Base-by-base conservation (phyloP, 2,329 filamentous ascomycete genomes). In the Fusarium praegraminearum region DNA sequence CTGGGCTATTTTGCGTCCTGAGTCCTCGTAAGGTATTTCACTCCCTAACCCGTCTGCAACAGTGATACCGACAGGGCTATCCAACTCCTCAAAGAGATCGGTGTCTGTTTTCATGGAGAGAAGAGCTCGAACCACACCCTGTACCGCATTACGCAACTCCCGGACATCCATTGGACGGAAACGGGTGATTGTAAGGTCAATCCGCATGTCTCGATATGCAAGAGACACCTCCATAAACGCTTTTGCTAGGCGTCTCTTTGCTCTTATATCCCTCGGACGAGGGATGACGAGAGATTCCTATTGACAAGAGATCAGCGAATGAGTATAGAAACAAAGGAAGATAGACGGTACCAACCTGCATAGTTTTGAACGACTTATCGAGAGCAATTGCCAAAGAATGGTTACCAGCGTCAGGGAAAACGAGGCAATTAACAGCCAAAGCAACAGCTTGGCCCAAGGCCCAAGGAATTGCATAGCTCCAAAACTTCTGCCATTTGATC, bases 341-440 rank as follows among this genome's bases (percentile, higher is more conserved):
- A 15, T 28, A n/a, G 11, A 18, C 32, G 8, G 18, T n/a, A 36
- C 77, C 62, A 62, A 84, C 83, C 74, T 81, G 78, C 81, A 87
- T 84, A 8, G 82, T 77, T 12, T 65, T 74, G 55, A 87, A 85
- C 1, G 84, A 80, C 57, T 81, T 75, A 66, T 86, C 82, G 40
- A 87, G 74, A 9, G 81, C 76, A 7, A 79, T 78, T 3, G 86
- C 85, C 11, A 89, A 74, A 10, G 83, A 81, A 45, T 85, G 81
- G 13, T 86, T 82, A 7, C 87, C 87, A n/a, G 85, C 83, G 73
- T 88, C 86, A 4, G 87, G 87, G 63, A 83, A 83, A 6, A 89
- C 69, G 12, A 80, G 52, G 40, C 82, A 75, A 69, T 85, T 86
- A 26, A 87, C 77, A 18, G 82, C 52, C 35, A 89, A 76, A 50